Evolutionary conservation across 148 eudicot genomes (phyloP), one percentile per base, ranked within the genome.

Genomic region (Camellia lanceoleosa): DNA sequence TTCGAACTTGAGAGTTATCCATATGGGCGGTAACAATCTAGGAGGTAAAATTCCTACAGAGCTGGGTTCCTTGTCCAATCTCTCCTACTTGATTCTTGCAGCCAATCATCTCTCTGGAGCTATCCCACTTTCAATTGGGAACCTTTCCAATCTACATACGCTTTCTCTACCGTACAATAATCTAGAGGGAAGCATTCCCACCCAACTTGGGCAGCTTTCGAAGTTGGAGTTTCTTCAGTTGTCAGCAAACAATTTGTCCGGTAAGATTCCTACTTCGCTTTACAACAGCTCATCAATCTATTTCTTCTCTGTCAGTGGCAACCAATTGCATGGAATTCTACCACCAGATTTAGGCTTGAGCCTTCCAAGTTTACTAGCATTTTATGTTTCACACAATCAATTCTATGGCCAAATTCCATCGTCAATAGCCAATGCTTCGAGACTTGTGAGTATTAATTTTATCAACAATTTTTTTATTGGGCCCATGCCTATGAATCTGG

Each of bases 111-210:
- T 77, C 42, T 47, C 62, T 5, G 79, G 79, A 23, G 1, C 2
- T 3, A 77, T 77, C 4, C 71, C 79, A 51, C 23, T 56, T 20
- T 64, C 79, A 6, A 0, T 77, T 0, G 71, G 79, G 0, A 77
- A 77, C 66, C 43, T 65, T 23, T 77, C 79, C 5, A 20, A 51
- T 20, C 76, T 79, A 60, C 30, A 1, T 1, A 0, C 0, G 0
- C 77, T 79, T 44, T 2, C 15, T 71, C 19, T 71, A 14, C 0
- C 0, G 0, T 0, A 0, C 3, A 79, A 79, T 52, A 7, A 61
- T 79, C 19, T 79, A n/a, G n/a, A 23, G 2, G 82, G 82, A 38
- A 47, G 7, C 20, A 62, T 79, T 18, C 82, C 82, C 11, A 20
- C 12, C 4, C 69, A 79, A 72, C 44, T 71, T 20, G 61, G 14